Evolutionary conservation across 148 eudicot species (phyloP), one percentile per base, ranked within the genome.

Genomic region (Suaeda aralocaspica): DNA sequence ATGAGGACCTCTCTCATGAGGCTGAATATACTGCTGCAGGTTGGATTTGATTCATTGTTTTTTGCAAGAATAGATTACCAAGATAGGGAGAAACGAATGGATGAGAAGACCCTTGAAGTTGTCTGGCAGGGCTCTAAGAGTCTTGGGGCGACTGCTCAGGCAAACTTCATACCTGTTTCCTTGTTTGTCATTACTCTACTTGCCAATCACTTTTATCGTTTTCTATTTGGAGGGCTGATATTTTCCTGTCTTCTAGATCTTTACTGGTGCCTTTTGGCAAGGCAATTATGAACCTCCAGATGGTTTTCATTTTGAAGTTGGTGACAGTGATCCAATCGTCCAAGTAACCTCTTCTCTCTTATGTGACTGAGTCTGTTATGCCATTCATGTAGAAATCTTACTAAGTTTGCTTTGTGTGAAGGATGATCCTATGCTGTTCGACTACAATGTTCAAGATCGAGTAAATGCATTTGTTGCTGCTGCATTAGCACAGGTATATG

Each of bases 21-120:
- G 2, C 30, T 30, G 56, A 72, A 33, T 67, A 31, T 59, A 55
- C 30, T 78, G 33, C 42, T 77, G 72, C 70, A 95, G 99, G 97
- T 95, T 83, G 99, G 99, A 57, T 95, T 95, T 79, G 99, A 95
- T 74, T 85, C 99, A 74, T 74, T 91, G 62, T 95, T 84, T 87
- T 88, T 95, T 69, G 92, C 83, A 57, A 88, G 99, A 63, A 95
- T 89, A 72, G 99, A 95, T 76, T 95, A 95, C 80, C 99, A 95
- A 84, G 99, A 95, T 55, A 79, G 90, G 76, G 85, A 66, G 64
- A 91, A 95, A 80, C 84, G 99, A 64, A 84, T 82, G 85, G 71
- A 22, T 69, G 96, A 95, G 61, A 95, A 91, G 85, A 82, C 66
- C 45, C 97, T 95, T 58, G 99, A 95, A 82, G 88, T 95, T 68